phyloP scores from a whole-genome alignment of 257 asterid species.

The Solanum etuberosum region DNA sequence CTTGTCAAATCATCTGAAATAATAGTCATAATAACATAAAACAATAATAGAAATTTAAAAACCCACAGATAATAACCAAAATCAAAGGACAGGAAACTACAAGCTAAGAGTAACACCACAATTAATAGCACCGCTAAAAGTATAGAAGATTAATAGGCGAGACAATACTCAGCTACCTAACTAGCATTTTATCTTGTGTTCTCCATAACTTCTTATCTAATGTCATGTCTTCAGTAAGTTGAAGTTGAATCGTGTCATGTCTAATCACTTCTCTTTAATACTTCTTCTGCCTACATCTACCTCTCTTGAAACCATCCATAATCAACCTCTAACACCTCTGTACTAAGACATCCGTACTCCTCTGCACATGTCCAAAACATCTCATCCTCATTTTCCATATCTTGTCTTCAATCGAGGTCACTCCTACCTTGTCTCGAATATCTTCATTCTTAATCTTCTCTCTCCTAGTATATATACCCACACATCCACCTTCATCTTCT shows the following conservation, averaged over 20 bases:
- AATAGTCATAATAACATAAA: too few relatives aligned
- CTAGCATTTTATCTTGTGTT: accelerated
- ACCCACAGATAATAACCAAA: neutral
- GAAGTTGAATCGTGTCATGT: neutral
- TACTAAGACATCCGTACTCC: neutral
- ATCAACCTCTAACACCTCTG: neutral
- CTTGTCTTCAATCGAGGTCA: neutral
- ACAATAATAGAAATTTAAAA: too few relatives aligned
- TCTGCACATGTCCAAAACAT: neutral
- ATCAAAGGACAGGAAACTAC: neutral
- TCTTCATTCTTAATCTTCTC: too few relatives aligned
- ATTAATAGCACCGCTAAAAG: neutral
- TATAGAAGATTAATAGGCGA: too few relatives aligned
- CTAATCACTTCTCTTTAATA: neutral
- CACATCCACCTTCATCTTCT: neutral
- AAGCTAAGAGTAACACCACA: neutral
- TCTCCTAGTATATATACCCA: neutral
- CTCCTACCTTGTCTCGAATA: too few relatives aligned
- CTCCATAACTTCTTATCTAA: neutral
- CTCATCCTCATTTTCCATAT: neutral
- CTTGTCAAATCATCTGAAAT: neutral
- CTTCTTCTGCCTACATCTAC: neutral
- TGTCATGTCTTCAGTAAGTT: neutral
- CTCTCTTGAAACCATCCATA: neutral
- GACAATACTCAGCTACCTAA: neutral